These are phyloP conservation scores for Pythium oligandrum DNA, from an alignment of 352 stramenopile species.

Conservation along the genomic window DNA sequence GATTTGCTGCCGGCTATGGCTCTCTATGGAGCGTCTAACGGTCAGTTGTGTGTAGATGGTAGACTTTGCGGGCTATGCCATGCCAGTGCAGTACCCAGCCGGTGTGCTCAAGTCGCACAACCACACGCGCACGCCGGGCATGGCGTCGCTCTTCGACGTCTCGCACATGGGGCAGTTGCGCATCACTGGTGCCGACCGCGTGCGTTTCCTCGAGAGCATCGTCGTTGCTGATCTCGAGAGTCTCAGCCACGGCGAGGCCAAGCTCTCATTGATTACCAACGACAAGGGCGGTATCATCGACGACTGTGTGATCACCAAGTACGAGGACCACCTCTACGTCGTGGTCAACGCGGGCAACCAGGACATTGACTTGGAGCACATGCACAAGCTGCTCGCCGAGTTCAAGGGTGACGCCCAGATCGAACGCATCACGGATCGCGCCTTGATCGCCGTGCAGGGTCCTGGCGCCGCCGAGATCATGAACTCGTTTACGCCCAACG, in stretches of 20 bases:
- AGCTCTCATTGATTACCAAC: conserved; percentile 96
- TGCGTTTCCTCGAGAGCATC: conserved; percentile 93
- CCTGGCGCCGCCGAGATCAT: conserved; percentile 88
- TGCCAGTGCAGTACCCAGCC: conserved; percentile 96
- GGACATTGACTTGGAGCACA: conserved; percentile 93
- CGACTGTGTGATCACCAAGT: conserved; percentile 97
- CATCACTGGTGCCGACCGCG: conserved; percentile 92
- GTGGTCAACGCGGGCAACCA: conserved; percentile 99
- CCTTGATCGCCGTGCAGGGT: conserved; percentile 95
- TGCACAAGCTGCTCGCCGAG: conserved; percentile 75
- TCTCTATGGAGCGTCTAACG: background rate
- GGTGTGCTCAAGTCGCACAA: conserved; percentile 95
- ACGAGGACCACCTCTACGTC: conserved; percentile 91
- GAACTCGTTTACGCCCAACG: conserved; percentile 67
- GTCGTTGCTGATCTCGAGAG: conserved; percentile 94
- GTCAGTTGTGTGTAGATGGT: conserved; percentile 69
- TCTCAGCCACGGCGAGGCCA: conserved; percentile 82
- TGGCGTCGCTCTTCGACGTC: conserved; percentile 97
- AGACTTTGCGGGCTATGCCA: conserved; percentile 95
- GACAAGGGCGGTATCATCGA: conserved; percentile 96
- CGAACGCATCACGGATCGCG: conserved; percentile 91
- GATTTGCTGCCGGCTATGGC: background rate
- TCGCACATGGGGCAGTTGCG: conserved; percentile 98
- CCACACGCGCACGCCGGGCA: conserved; percentile 60
- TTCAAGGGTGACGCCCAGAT: conserved; percentile 93